phyloP scores from a whole-genome alignment of 108 stramenopile species.

The Skeletonema marinoi region DNA sequence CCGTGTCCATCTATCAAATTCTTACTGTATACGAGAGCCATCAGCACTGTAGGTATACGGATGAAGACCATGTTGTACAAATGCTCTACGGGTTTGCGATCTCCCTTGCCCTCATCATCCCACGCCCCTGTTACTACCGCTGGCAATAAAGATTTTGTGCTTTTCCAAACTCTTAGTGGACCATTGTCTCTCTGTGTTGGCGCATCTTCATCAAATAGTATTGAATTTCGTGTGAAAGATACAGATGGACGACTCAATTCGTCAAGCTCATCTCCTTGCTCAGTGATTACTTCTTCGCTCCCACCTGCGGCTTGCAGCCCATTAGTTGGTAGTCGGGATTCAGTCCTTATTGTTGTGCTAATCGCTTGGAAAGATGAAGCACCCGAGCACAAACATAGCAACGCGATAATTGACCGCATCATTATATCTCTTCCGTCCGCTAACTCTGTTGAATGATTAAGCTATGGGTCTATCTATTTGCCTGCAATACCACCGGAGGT shows the following conservation, averaged over 20 bases:
- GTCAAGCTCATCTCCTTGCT: slow-evolving; percentile 24
- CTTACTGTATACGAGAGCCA: slow-evolving; percentile 50
- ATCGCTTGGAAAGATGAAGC: background rate
- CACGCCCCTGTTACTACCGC: slow-evolving; percentile 61
- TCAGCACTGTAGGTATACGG: slow-evolving; percentile 53
- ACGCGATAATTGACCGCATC: background rate
- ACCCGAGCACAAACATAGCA: background rate
- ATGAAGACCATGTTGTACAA: slow-evolving; percentile 73
- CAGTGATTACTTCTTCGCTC: background rate
- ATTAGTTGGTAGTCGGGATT: background rate
- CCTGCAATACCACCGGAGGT: too few species aligned
- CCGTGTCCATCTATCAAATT: slow-evolving; percentile 59
- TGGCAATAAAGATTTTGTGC: slow-evolving; percentile 43
- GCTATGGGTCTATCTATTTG: too few species aligned
- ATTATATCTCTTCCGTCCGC: background rate
- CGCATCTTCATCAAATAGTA: slow-evolving; percentile 66
- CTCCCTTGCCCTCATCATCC: slow-evolving; percentile 34
- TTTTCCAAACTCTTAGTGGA: slow-evolving; percentile 50
- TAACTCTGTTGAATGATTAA: too few species aligned
- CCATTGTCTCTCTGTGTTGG: slow-evolving; percentile 54
- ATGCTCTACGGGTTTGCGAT: slow-evolving; percentile 59
- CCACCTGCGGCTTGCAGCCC: background rate
- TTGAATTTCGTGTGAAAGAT: slow-evolving; percentile 58
- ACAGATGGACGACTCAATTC: slow-evolving; percentile 60
- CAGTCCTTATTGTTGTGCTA: background rate